A percentile compares a stretch with the other conserved stretches of the same genome.
These are phyloP conservation scores for Phalaenopsis aphrodite DNA, from an alignment of 106 monocot species.

Conservation along the genomic window DNA sequence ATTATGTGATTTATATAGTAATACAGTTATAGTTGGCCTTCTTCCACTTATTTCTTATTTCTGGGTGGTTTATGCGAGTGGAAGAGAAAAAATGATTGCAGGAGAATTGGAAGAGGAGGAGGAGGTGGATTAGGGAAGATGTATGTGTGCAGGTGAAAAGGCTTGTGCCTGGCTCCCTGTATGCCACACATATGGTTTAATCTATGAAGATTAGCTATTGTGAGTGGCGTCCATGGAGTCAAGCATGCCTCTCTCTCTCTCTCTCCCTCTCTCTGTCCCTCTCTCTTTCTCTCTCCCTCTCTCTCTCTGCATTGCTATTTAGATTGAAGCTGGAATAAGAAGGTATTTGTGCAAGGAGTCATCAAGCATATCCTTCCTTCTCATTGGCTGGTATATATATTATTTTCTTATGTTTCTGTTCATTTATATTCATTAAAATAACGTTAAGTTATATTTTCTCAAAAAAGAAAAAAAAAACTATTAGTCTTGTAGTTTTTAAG, in stretches of 20 bases:
- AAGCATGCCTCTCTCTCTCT: constrained; percentile 10
- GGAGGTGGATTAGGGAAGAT: neutral
- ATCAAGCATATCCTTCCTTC: too few species aligned
- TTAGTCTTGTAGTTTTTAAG: too few species aligned
- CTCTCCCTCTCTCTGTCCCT: constrained; percentile 6
- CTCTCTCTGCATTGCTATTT: neutral
- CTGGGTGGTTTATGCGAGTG: neutral
- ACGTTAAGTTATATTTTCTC: too few species aligned
- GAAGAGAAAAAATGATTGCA: neutral
- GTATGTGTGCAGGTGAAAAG: neutral
- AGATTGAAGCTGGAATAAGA: neutral
- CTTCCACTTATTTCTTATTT: neutral
- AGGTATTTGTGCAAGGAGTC: neutral
- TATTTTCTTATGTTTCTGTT: too few species aligned
- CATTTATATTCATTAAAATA: too few species aligned
- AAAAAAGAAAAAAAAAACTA: too few species aligned
- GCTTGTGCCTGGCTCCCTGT: constrained; percentile 15
- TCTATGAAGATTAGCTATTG: constrained; percentile 4
- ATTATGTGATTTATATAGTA: neutral
- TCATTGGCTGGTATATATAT: too few species aligned
- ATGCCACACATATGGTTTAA: constrained; percentile 9
- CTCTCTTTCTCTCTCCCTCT: neutral
- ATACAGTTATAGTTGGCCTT: too few species aligned
- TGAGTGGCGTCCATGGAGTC: constrained; percentile 15
- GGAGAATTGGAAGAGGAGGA: neutral